Base-by-base conservation (phyloP, 2,329 filamentous ascomycete genomes). In the Arthrobotrys entomopaga region DNA sequence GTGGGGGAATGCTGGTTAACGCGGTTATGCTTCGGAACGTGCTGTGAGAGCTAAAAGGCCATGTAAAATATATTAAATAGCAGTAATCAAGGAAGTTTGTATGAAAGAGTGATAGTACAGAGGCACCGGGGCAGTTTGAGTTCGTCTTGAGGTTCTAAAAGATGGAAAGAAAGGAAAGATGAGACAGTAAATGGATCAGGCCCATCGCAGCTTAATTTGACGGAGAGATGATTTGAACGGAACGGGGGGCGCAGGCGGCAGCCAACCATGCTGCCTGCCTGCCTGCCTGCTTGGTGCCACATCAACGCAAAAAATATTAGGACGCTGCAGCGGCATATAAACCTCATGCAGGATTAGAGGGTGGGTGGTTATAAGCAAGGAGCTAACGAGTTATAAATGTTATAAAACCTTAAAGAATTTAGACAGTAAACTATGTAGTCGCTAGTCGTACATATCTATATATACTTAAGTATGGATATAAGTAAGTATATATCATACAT, bases 221-320 rank as follows among this genome's bases (percentile, higher is more conserved):
- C 15, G 42, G 16, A n/a, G 42, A 46, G 42, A 46, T 46, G 16
- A 46, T 46, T 6, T 7, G 34, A 40, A 40, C 16, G 54, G 48
- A 65, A 54, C 38, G 56, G 49, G 50, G 50, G 60, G 60, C 60
- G 60, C 60, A 65, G 60, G 60, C 49, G 46, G 59, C 60, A 65
- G 19, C 6, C 29, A 34, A 34, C 29, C n/a, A n/a, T n/a, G n/a
- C n/a, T n/a, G n/a, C n/a, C 7, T 34, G 29, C 29, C 29, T 34
- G 5, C 29, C 29, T 34, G 5, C 50, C 38, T 38, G 11, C 16
- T n/a, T 26, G 16, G 48, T 54, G 48, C 59, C 59, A 22, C 60
- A 54, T 43, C 60, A 65, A 56, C 60, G 24, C 60, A 52, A 34
- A 48, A 48, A 48, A 20, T 16, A 48, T 48, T 48, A 48, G 43